These are phyloP conservation scores for Alternaria atra DNA, from an alignment of 2,329 filamentous ascomycete genomes.

Conservation along the genomic window DNA sequence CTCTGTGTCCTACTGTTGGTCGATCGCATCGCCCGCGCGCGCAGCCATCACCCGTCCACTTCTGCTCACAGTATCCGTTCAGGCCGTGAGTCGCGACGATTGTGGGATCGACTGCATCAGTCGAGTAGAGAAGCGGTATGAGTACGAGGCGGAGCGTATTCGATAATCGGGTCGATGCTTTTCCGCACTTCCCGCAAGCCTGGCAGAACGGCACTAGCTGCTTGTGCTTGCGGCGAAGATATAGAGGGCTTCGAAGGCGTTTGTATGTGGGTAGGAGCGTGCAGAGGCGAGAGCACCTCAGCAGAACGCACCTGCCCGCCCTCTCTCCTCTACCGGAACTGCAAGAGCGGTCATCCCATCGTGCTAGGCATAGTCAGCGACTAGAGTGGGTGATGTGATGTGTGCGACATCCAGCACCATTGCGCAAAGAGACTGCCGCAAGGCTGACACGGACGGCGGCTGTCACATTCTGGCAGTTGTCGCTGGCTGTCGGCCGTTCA, in stretches of 20 bases:
- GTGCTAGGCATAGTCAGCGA: neutral
- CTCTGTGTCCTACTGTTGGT: neutral
- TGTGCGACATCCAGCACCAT: constrained; percentile 4
- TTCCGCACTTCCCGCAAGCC: neutral
- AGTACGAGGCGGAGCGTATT: neutral
- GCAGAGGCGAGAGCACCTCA: neutral
- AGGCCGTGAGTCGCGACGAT: neutral
- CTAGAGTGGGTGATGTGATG: neutral
- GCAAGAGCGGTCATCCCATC: neutral
- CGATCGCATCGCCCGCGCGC: neutral
- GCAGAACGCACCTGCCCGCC: neutral
- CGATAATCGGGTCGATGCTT: neutral
- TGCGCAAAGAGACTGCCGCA: constrained; percentile 2
- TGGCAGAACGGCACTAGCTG: neutral
- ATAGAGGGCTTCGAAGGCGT: neutral
- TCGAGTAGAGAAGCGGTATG: neutral
- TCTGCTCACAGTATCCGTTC: neutral
- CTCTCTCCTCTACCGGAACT: neutral
- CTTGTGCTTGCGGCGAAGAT: neutral
- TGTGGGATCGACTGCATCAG: neutral
- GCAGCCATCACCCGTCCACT: neutral
- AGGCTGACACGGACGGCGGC: constrained; percentile 4
- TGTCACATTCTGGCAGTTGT: neutral
- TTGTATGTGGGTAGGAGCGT: neutral
- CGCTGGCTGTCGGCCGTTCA: constrained; percentile 1